A percentile compares a stretch with the other conserved stretches of the same genome.
Conservation (phyloP, 2,329 filamentous ascomycete genomes). For the Teratosphaeria nubilosa region DNA sequence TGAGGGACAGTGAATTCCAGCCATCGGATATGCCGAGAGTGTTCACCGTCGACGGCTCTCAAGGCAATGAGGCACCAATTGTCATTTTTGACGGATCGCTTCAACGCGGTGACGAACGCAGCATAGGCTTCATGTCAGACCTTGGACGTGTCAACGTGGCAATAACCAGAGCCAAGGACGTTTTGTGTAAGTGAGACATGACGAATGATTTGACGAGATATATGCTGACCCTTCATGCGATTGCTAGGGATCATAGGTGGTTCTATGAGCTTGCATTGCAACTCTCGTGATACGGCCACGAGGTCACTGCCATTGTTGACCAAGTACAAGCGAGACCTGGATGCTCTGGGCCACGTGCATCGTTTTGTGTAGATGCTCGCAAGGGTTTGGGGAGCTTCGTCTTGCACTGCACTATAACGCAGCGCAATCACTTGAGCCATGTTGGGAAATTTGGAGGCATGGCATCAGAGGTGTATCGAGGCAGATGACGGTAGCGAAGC, state of each 20-base stretch:
- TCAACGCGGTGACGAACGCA: constrained; percentile 3
- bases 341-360: not conserved
- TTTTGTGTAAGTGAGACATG: constrained; percentile 8
- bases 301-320: not conserved
- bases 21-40: constrained; percentile 6
- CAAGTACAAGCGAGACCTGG: constrained; percentile 3
- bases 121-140: constrained; percentile 10
- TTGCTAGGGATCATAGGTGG: constrained; percentile 1
- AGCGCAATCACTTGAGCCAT: not conserved
- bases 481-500: not conserved
- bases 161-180: constrained; percentile 12
- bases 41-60: constrained; percentile 8
- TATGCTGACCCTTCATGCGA: not conserved
- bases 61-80: constrained; percentile 10
- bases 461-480: not conserved
- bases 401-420: not conserved
- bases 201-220: not conserved
- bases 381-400: not conserved
- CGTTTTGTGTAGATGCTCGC: not conserved
- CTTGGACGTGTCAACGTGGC: constrained; percentile 11
- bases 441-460: not conserved
- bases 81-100: constrained; percentile 11
- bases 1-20: not conserved
- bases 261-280: not conserved
- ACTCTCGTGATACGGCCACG: not conserved